Evolutionary conservation across 306 rosid genomes (phyloP).

Genomic region (Vigna nakashimae): DNA sequence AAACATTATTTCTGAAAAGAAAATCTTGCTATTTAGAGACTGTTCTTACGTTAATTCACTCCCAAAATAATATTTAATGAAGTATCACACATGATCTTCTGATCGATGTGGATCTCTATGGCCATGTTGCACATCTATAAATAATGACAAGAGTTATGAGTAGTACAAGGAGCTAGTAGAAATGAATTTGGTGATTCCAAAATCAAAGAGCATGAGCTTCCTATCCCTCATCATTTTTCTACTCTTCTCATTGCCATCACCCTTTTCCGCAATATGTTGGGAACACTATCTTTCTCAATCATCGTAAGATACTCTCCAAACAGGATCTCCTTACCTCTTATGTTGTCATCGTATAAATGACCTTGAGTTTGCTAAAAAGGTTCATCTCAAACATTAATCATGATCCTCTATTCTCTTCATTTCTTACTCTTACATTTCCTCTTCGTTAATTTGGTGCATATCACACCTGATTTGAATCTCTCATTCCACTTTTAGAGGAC

Average conservation of each 20-base stretch:
- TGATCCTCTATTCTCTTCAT: neutral
- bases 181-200: neutral
- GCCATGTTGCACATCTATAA: neutral
- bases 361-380: slow-evolving; percentile 65
- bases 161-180: neutral
- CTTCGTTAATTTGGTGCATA: slow-evolving; percentile 3
- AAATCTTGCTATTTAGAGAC: no score
- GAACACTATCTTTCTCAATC: slow-evolving; percentile 3
- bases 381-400: neutral
- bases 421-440: no score
- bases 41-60: no score
- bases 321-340: slow-evolving; percentile 41
- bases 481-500: slow-evolving; percentile 54
- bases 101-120: no score
- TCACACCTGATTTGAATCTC: slow-evolving; percentile 72
- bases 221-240: slow-evolving; percentile 48
- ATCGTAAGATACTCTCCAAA: slow-evolving; percentile 55
- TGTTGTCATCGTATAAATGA: slow-evolving; percentile 66
- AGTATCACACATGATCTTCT: no score
- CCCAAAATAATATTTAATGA: no score
- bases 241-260: slow-evolving; percentile 50
- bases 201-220: slow-evolving; percentile 1
- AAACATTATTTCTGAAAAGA: no score
- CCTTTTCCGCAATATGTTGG: slow-evolving; percentile 13
- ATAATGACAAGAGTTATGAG: neutral